phyloP scores from a whole-genome alignment of 805 yeast species.

The Maudiozyma bulderi region DNA sequence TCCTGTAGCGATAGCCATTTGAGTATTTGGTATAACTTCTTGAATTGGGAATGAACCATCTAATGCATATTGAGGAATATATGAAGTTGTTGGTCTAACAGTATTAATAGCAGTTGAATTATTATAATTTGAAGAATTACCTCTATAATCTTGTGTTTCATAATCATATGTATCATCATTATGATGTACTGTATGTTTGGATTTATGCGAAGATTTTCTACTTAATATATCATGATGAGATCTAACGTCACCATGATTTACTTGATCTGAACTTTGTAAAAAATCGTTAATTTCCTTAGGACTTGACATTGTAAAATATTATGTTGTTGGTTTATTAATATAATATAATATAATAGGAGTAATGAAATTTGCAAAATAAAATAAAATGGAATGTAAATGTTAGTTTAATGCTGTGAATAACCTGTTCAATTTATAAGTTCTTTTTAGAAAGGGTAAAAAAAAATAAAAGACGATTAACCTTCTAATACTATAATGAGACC shows the following conservation, averaged over 20 bases:
- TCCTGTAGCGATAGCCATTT: constrained; percentile 15
- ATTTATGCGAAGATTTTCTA: neutral
- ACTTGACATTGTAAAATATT: neutral
- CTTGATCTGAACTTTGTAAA: neutral
- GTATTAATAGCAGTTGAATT: too few relatives aligned
- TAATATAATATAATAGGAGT: too few relatives aligned
- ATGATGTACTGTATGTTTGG: neutral
- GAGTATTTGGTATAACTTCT: constrained; percentile 27
- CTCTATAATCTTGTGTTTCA: constrained; percentile 14
- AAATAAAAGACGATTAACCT: too few relatives aligned
- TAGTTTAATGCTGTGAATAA: too few relatives aligned
- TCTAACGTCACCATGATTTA: neutral
- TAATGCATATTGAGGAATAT: constrained; percentile 22
- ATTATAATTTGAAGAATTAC: neutral
- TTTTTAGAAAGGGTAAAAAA: too few relatives aligned
- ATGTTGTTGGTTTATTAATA: neutral
- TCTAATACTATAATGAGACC: too few relatives aligned
- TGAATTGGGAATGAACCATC: constrained; percentile 19
- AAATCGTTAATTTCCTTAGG: neutral
- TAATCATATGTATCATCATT: constrained; percentile 12
- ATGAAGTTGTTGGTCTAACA: constrained; percentile 12
- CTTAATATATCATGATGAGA: neutral
- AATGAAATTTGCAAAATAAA: too few relatives aligned
- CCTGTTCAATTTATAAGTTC: too few relatives aligned
- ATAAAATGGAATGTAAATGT: too few relatives aligned